Conservation (phyloP, 2,329 filamentous ascomycete genomes). For the Talaromyces sp. region DNA sequence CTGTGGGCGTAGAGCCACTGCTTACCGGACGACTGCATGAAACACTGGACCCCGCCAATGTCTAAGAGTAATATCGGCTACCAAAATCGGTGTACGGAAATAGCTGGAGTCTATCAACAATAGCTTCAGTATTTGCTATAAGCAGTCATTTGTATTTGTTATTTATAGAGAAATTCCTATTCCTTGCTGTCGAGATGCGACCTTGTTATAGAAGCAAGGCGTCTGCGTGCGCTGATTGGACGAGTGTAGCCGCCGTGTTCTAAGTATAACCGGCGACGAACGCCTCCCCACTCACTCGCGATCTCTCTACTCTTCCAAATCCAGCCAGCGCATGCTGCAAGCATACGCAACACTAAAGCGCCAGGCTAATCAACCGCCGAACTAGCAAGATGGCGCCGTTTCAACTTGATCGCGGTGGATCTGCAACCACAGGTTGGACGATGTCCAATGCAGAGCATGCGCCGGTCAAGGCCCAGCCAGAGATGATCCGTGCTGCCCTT, state of each 20-base stretch:
- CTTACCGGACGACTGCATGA: background rate
- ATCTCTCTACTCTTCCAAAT: background rate
- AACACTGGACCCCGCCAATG: background rate
- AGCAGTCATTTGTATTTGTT: background rate
- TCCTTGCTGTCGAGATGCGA: background rate
- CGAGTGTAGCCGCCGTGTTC: background rate
- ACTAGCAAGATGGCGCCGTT: background rate
- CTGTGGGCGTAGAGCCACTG: background rate
- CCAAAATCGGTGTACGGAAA: background rate
- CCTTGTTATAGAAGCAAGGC: background rate
- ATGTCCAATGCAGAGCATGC: background rate
- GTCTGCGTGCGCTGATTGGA: background rate
- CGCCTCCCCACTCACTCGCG: slow-evolving; percentile 5
- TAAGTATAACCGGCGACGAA: background rate
- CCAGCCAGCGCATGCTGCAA: background rate
- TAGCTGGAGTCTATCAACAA: background rate
- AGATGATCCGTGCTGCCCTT: background rate
- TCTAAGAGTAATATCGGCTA: background rate
- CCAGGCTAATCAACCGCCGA: background rate
- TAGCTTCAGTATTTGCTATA: background rate
- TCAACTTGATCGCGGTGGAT: background rate
- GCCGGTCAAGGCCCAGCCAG: background rate
- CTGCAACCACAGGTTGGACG: background rate
- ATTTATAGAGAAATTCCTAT: background rate
- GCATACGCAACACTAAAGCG: background rate